Evolutionary conservation across 495 filamentous ascomycete species (phyloP).

Genomic region (Tuber borchii): DNA sequence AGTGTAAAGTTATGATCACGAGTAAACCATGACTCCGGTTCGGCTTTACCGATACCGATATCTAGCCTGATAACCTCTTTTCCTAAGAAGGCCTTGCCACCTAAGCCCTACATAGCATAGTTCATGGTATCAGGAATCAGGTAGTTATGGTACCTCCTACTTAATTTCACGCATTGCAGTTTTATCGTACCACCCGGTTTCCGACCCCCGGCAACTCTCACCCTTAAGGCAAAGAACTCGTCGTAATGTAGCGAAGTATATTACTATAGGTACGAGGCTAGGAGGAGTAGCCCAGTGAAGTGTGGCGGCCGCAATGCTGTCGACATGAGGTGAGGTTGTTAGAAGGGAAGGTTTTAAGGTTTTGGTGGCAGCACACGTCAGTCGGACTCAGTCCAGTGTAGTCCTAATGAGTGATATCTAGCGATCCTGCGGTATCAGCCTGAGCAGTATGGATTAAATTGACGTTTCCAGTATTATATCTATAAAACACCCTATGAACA

Average conservation of each 20-base stretch:
- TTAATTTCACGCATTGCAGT: background rate
- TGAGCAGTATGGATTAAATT: background rate
- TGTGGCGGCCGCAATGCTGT: background rate
- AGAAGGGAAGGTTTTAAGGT: background rate
- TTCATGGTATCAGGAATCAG: background rate
- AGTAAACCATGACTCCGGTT: background rate
- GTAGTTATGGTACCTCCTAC: background rate
- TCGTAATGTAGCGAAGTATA: background rate
- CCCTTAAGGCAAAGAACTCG: background rate
- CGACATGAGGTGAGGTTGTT: background rate
- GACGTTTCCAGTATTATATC: background rate
- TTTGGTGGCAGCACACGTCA: background rate
- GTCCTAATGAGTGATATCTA: background rate
- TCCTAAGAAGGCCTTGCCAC: background rate
- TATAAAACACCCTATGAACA: background rate
- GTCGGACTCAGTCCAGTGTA: background rate
- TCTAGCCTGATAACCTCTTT: background rate
- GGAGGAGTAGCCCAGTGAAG: background rate
- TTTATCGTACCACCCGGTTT: background rate
- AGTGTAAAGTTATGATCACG: background rate
- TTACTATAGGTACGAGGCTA: background rate
- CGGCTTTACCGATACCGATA: background rate
- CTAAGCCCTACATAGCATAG: background rate
- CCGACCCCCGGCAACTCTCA: background rate
- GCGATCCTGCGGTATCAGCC: background rate